Evolutionary conservation across 345 rosid genomes (phyloP).

Genomic region (Lepidium didymum): DNA sequence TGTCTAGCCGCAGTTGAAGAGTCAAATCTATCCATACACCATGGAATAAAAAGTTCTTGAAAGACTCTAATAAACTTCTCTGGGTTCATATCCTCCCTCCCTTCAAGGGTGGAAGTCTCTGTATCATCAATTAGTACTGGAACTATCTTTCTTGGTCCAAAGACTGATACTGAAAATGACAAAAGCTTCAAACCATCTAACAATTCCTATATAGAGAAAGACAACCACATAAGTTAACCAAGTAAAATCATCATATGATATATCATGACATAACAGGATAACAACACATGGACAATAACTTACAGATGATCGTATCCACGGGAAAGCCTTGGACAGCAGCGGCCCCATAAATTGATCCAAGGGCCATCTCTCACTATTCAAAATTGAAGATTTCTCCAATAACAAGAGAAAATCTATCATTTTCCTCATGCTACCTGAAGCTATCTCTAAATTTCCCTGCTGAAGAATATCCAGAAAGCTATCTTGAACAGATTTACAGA

Average conservation of each 20-base stretch:
- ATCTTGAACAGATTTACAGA: constrained; percentile 51
- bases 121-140: constrained; percentile 29
- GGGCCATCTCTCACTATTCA: constrained; percentile 73
- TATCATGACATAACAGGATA: not conserved
- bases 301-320: constrained; percentile 67
- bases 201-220: constrained; percentile 48
- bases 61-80: constrained; percentile 48
- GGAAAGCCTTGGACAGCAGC: constrained; percentile 53
- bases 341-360: constrained; percentile 65
- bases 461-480: constrained; percentile 44
- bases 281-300: constrained; percentile 33
- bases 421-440: constrained; percentile 33
- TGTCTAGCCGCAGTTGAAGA: constrained; percentile 44
- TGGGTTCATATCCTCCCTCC: constrained; percentile 34
- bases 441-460: constrained; percentile 35
- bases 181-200: constrained; percentile 66
- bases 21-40: constrained; percentile 61
- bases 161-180: constrained; percentile 56
- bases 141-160: constrained; percentile 72
- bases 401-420: constrained; percentile 54
- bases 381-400: constrained; percentile 38
- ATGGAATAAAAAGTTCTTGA: constrained; percentile 70
- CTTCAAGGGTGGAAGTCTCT: constrained; percentile 25
- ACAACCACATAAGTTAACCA: not conserved
- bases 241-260: constrained; percentile 6